These are phyloP conservation scores for Boletus calvinii DNA, from an alignment of 1,284 basidiomycete species.

Conservation along the genomic window DNA sequence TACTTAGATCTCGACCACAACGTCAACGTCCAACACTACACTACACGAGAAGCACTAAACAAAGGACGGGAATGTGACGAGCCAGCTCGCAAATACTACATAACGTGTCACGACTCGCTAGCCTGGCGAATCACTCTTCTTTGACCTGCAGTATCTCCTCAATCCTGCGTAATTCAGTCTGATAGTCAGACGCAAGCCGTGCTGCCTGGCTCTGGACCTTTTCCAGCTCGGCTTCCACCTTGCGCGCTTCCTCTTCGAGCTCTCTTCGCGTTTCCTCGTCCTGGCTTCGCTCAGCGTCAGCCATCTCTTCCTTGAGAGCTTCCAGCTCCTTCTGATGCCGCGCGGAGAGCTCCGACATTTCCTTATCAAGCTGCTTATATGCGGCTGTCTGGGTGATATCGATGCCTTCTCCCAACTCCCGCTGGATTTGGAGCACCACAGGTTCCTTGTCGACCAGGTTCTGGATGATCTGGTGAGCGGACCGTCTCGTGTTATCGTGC, in stretches of 20 bases:
- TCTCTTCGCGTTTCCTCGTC: conserved; percentile 34
- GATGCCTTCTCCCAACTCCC: conserved; percentile 38
- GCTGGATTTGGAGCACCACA: conserved; percentile 40
- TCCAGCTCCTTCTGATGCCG: conserved; percentile 40
- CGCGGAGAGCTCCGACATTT: conserved; percentile 34
- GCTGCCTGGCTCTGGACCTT: conserved; percentile 31
- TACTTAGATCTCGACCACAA: conserved; percentile 20
- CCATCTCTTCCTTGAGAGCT: conserved; percentile 28
- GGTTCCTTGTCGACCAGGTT: conserved; percentile 35
- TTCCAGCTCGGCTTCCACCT: conserved; percentile 30
- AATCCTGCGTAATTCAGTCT: conserved; percentile 35
- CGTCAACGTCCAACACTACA: conserved; percentile 8
- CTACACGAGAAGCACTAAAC: conserved; percentile 7
- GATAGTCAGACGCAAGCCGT: conserved; percentile 35
- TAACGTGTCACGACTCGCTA: conserved; percentile 16
- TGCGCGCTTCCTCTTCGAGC: conserved; percentile 29
- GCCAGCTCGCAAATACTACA: conserved; percentile 30
- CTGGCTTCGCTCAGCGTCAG: conserved; percentile 30
- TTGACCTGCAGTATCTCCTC: conserved; percentile 35
- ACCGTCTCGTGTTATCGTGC: conserved; percentile 36
- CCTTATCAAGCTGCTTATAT: conserved; percentile 33
- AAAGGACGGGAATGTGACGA: conserved; percentile 13
- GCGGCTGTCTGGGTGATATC: conserved; percentile 39
- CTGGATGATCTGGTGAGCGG: conserved; percentile 38
- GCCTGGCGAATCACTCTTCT: conserved; percentile 24